Base-by-base conservation (phyloP, 2,329 filamentous ascomycete species). In the Diplodia corticola region DNA sequence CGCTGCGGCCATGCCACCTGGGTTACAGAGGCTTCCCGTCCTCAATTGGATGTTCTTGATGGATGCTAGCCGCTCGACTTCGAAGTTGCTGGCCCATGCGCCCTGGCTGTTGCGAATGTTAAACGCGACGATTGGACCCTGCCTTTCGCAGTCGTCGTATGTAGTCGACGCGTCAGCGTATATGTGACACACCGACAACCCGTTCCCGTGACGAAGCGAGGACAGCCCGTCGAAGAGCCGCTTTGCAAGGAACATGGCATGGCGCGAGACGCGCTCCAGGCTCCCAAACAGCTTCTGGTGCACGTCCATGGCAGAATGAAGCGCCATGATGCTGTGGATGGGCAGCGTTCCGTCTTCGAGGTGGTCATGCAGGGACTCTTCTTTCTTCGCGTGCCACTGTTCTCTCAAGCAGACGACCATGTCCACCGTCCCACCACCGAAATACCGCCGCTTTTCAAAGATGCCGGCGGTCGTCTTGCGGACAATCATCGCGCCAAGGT, bases 391-490 rank as follows among this genome's bases (percentile, higher is more conserved):
- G 80, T 97, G 92, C 91, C 93, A 97, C 69, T 89, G 85, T 72
- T 92, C 88, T 69, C 87, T 89, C n/a, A 88, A 75, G 68, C 88
- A 90, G 1, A 92, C 84, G 0, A 97, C 92, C 84, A 94, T 90
- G 72, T 97, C 93, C 0, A 97, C 94, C 0, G 94, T 98, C 3
- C 95, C 95, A 6, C 94, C 95, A 5, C 94, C 94, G 78, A 99
- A 99, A 73, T 96, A 99, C 68, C 82, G 88, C 67, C 92, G 86
- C 49, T 82, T 81, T 35, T 85, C 80, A 54, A 97, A 88, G 3
- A 89, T 74, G 46, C 83, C 76, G 6, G 86, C 87, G 13, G 91
- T 86, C 35, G 86, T 83, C 71, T 91, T 93, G 49, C 90, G 88
- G 13, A 98, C 88, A 33, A 98, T 88, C 67, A 99, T 79, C 1